phyloP scores from a whole-genome alignment of 768 basidiomycete genomes.

The Pisolithus marmoratus region DNA sequence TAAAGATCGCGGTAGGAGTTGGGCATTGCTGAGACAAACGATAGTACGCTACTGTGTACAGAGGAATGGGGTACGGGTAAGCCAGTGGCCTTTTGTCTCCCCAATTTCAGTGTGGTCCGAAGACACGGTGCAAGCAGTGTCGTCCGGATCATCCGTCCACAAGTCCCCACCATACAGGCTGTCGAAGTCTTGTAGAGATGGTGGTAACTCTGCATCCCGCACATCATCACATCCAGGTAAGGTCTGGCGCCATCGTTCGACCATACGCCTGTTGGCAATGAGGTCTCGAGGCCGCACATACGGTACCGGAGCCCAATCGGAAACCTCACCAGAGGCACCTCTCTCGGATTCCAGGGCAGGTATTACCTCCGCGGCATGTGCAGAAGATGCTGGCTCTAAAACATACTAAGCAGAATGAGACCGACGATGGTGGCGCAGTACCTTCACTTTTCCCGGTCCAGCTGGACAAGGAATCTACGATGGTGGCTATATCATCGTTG shows the following conservation, averaged over 20 bases:
- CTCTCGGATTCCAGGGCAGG: slow-evolving; percentile 18
- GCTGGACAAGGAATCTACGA: slow-evolving; percentile 26
- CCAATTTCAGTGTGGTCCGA: slow-evolving; percentile 29
- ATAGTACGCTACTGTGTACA: background rate
- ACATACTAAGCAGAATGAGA: background rate
- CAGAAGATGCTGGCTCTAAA: slow-evolving; percentile 22
- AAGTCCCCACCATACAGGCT: background rate
- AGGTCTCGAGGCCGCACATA: slow-evolving; percentile 20
- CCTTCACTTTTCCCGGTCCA: slow-evolving; percentile 27
- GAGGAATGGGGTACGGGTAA: slow-evolving; percentile 9
- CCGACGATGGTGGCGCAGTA: slow-evolving; percentile 2
- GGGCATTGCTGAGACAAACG: background rate
- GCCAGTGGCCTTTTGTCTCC: slow-evolving; percentile 27
- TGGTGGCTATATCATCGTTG: slow-evolving; percentile 7
- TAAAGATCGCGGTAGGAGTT: background rate
- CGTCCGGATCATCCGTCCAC: slow-evolving; percentile 17
- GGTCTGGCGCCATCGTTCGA: slow-evolving; percentile 27
- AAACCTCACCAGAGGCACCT: slow-evolving; percentile 7
- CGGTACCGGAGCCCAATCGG: slow-evolving; percentile 2
- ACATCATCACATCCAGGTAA: slow-evolving; percentile 14
- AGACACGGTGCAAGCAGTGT: slow-evolving; percentile 21
- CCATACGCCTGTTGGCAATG: slow-evolving; percentile 21
- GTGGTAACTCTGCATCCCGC: slow-evolving; percentile 1
- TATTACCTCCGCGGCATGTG: slow-evolving; percentile 7
- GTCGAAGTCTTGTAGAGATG: background rate